Percentiles rank a stretch among this genome's conserved stretches.
Conservation (phyloP, 2,329 filamentous ascomycete genomes). For the Fusarium dimerum region DNA sequence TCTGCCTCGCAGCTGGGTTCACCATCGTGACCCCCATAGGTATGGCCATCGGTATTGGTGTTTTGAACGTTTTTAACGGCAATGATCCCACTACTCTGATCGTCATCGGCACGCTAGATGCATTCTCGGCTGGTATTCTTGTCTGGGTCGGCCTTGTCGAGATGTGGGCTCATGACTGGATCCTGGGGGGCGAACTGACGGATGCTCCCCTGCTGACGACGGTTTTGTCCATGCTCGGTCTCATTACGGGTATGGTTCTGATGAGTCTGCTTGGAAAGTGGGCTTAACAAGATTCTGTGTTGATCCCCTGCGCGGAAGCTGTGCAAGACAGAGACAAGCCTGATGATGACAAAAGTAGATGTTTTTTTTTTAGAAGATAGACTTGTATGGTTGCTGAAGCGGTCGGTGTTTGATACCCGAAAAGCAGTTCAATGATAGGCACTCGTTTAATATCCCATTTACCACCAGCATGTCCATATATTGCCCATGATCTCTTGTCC, state of each 20-base stretch:
- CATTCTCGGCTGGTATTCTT: slow-evolving; percentile 73
- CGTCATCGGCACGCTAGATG: slow-evolving; percentile 72
- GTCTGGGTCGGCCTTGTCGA: slow-evolving; percentile 78
- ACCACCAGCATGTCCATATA: background rate
- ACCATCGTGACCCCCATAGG: slow-evolving; percentile 73
- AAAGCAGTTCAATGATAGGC: too few relatives aligned
- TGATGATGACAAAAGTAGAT: background rate
- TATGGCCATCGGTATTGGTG: slow-evolving; percentile 78
- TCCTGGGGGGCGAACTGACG: slow-evolving; percentile 55
- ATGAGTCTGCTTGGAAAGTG: slow-evolving; percentile 78
- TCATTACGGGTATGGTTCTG: slow-evolving; percentile 63
- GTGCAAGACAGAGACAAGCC: too few relatives aligned
- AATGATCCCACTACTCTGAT: slow-evolving; percentile 69
- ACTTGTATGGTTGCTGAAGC: too few relatives aligned
- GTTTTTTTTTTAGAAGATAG: too few relatives aligned
- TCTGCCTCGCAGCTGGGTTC: slow-evolving; percentile 63
- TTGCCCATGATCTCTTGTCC: too few relatives aligned
- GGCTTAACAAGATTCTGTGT: slow-evolving; percentile 48
- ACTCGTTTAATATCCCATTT: background rate
- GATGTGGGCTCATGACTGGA: slow-evolving; percentile 78
- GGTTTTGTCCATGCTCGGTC: slow-evolving; percentile 48
- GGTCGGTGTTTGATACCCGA: too few relatives aligned
- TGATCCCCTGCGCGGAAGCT: background rate
- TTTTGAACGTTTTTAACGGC: slow-evolving; percentile 70
- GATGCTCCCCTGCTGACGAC: slow-evolving; percentile 51